These are phyloP conservation scores for Emmonsia crescens DNA, from an alignment of 2,329 filamentous ascomycete species.

Conservation along the genomic window DNA sequence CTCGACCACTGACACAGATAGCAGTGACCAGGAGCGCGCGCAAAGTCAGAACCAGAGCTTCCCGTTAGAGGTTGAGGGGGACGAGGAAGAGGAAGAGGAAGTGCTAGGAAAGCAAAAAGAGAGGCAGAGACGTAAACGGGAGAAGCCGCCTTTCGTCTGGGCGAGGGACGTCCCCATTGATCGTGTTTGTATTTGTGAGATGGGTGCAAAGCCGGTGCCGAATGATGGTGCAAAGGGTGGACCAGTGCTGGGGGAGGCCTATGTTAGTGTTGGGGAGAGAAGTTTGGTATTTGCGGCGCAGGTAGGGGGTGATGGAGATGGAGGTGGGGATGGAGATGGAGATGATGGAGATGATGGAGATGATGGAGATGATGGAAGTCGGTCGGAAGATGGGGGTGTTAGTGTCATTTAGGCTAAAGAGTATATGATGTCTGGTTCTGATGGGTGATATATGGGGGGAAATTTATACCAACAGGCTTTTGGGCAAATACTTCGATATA, in stretches of 20 bases:
- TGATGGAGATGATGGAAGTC: not conserved
- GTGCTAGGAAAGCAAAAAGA: conserved; percentile 8
- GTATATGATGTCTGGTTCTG: not conserved
- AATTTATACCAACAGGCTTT: not conserved
- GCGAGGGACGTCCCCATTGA: conserved; percentile 57
- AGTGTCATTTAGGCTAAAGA: not conserved
- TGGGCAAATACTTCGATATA: not conserved
- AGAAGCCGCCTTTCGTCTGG: conserved; percentile 50
- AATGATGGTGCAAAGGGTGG: conserved; percentile 27
- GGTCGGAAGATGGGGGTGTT: not conserved
- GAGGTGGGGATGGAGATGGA: not conserved
- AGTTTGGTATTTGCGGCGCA: conserved; percentile 16
- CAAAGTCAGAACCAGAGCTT: not conserved
- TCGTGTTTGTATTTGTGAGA: conserved; percentile 66
- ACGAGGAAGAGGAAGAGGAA: conserved; percentile 3
- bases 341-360: not conserved
- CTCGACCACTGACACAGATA: not conserved
- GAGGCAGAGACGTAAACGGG: conserved; percentile 29
- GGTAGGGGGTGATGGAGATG: not conserved
- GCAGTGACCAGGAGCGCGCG: not conserved
- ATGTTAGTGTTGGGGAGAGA: conserved; percentile 38
- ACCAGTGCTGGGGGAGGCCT: conserved; percentile 42
- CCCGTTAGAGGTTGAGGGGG: not conserved
- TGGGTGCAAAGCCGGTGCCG: conserved; percentile 65
- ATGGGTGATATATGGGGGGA: not conserved